Percentiles rank a stretch among this genome's conserved stretches.
These are phyloP conservation scores for Eucalyptus coolabah DNA, from an alignment of 345 rosid species.

Conservation along the genomic window DNA sequence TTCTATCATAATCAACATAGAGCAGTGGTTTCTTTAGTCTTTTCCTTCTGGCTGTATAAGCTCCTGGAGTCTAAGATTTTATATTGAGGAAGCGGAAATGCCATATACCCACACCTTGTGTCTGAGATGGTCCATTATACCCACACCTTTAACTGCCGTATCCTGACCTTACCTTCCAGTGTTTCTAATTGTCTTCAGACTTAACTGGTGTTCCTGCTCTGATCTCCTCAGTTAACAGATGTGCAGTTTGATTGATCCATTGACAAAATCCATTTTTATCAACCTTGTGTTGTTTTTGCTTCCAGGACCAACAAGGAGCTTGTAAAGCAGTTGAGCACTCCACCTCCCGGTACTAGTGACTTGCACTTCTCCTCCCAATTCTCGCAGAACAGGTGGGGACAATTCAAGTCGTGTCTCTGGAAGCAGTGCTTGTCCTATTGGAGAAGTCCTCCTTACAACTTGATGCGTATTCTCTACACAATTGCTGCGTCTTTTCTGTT, in stretches of 20 bases:
- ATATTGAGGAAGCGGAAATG: not conserved
- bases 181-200: not conserved
- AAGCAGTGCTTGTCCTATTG: slow-evolving; percentile 66
- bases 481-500: slow-evolving; percentile 28
- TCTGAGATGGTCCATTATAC: too few relatives aligned
- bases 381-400: slow-evolving; percentile 54
- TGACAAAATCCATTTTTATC: not conserved
- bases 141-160: too few relatives aligned
- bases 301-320: slow-evolving; percentile 35
- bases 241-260: not conserved
- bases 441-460: slow-evolving; percentile 77
- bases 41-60: not conserved
- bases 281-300: not conserved
- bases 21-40: not conserved
- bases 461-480: slow-evolving; percentile 25
- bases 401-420: slow-evolving; percentile 70
- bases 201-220: not conserved
- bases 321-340: slow-evolving; percentile 28
- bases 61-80: not conserved
- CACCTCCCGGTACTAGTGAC: slow-evolving; percentile 29
- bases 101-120: too few relatives aligned
- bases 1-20: not conserved
- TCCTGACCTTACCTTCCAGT: not conserved
- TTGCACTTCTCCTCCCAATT: slow-evolving; percentile 41
- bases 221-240: not conserved